Conservation (phyloP, 1,284 basidiomycete species). For the Meira miltonrushii region DNA sequence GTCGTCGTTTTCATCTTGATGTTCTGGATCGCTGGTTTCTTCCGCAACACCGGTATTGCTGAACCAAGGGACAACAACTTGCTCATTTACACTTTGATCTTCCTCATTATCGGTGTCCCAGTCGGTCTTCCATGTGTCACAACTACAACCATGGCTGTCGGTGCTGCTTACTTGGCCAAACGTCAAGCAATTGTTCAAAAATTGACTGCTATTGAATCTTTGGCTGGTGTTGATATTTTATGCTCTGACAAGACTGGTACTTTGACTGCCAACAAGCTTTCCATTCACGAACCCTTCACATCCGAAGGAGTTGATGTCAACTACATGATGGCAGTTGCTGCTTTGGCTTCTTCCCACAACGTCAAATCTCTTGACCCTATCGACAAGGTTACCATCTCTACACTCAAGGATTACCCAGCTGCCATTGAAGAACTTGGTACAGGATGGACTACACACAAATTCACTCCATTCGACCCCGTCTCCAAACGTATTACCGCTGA, state of each 20-base stretch:
- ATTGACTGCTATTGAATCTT: constrained; percentile 61
- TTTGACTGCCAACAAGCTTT: constrained; percentile 62
- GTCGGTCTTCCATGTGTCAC: constrained; percentile 60
- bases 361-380: constrained; percentile 60
- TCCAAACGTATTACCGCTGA: constrained; percentile 62
- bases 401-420: constrained; percentile 59
- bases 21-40: constrained; percentile 57
- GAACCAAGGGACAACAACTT: constrained; percentile 57
- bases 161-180: constrained; percentile 60
- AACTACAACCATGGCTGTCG: constrained; percentile 60
- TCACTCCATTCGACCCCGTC: constrained; percentile 61
- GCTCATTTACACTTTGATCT: constrained; percentile 58
- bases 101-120: constrained; percentile 60
- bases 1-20: constrained; percentile 58
- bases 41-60: constrained; percentile 57
- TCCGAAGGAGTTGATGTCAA: constrained; percentile 56
- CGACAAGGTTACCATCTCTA: constrained; percentile 60
- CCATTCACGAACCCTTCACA: constrained; percentile 58
- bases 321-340: constrained; percentile 58
- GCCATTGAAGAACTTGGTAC: constrained; percentile 57
- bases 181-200: constrained; percentile 63
- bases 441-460: constrained; percentile 60
- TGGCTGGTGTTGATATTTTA: constrained; percentile 61
- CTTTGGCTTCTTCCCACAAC: constrained; percentile 60
- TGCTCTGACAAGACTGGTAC: constrained; percentile 62